These are phyloP conservation scores for Leptographium radiaticola DNA, from an alignment of 2,329 filamentous ascomycete species.

Conservation along the genomic window DNA sequence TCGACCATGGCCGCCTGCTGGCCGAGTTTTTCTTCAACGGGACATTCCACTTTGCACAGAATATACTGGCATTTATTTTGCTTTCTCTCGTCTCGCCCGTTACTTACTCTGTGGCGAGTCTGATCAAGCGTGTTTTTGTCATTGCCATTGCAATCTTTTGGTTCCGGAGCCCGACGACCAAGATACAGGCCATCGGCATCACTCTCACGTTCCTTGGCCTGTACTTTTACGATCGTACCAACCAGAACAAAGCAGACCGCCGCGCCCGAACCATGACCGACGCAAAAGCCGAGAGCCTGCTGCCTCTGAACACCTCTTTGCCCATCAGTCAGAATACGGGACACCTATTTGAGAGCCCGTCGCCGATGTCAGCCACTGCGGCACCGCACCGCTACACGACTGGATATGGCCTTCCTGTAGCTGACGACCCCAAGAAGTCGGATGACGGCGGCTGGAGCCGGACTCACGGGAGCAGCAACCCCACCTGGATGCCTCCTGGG, in stretches of 20 bases:
- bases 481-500: conserved; percentile 60
- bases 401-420: conserved; percentile 26
- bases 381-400: conserved; percentile 31
- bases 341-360: conserved; percentile 24
- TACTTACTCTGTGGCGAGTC: conserved; percentile 88
- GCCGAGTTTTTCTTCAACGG: conserved; percentile 97
- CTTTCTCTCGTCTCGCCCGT: conserved; percentile 90
- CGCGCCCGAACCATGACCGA: conserved; percentile 56
- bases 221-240: conserved; percentile 91
- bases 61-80: conserved; percentile 86
- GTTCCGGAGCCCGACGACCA: conserved; percentile 85
- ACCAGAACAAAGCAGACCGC: conserved; percentile 76
- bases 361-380: conserved; percentile 7
- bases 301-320: conserved; percentile 46
- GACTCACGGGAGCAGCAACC: conserved; percentile 31
- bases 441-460: conserved; percentile 31
- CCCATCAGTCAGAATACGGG: background rate
- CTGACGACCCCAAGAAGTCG: conserved; percentile 42
- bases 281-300: conserved; percentile 36
- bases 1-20: conserved; percentile 58
- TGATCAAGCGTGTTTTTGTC: conserved; percentile 96
- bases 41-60: conserved; percentile 90
- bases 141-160: conserved; percentile 90
- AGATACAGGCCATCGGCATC: conserved; percentile 73
- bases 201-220: conserved; percentile 79